Percentiles rank a stretch among this genome's conserved stretches.
Evolutionary conservation across 2,329 filamentous ascomycete genomes (phyloP).

Genomic region (Geoglossum cookeanum): DNA sequence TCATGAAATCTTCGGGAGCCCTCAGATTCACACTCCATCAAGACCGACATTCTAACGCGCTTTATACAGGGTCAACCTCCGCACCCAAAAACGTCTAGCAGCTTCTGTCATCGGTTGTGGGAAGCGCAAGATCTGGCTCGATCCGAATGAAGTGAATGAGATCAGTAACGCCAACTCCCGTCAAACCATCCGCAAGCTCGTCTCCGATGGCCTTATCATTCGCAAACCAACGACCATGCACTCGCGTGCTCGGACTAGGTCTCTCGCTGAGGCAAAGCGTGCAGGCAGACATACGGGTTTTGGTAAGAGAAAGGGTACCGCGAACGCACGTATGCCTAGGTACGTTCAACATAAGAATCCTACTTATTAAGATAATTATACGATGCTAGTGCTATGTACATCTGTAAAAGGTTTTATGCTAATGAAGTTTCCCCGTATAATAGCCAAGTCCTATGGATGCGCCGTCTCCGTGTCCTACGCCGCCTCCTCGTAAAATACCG

Average conservation of each 20-base stretch:
- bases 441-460: conserved; percentile 98
- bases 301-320: conserved; percentile 99
- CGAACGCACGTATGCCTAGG: conserved; percentile 97
- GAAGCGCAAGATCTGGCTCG: conserved; percentile 99
- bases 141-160: conserved; percentile 97
- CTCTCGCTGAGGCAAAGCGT: conserved; percentile 82
- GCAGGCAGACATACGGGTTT: conserved; percentile 97
- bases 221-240: conserved; percentile 99
- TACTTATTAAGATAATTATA: background rate
- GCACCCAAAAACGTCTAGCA: conserved; percentile 99
- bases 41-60: background rate
- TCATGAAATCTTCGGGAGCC: background rate
- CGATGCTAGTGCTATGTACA: background rate
- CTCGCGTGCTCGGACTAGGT: conserved; percentile 89
- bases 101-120: conserved; percentile 97
- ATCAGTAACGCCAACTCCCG: conserved; percentile 99
- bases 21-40: background rate
- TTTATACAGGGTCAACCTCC: conserved; percentile 80
- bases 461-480: conserved; percentile 96
- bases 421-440: conserved; percentile 13
- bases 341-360: conserved; percentile 30
- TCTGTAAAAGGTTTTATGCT: background rate
- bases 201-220: conserved; percentile 99
- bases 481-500: conserved; percentile 99
- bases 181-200: conserved; percentile 98